Evolutionary conservation across 2,329 filamentous ascomycete genomes (phyloP), one percentile per base, ranked within the genome.

Genomic region (Cytospora chrysosperma): DNA sequence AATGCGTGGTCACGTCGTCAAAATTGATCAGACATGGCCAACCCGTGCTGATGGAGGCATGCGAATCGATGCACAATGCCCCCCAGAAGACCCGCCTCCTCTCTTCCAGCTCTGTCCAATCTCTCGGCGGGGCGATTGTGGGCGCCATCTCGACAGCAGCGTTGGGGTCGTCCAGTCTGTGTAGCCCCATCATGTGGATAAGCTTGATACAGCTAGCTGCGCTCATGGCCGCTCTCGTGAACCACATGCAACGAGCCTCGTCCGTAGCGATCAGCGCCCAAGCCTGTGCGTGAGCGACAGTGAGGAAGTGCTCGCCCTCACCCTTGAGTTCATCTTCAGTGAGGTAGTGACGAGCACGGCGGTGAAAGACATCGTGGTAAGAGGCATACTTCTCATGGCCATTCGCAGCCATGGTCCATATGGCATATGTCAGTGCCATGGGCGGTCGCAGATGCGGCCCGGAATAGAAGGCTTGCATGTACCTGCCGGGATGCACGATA

Each of bases 311-410:
- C 73, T 97, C 93, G 21, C 93, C 94, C 57, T 89, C 81, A 3
- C 90, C 91, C 76, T 88, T 92, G 86, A 97, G 89, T 77, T 97
- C 92, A 68, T 96, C 92, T 40, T 85, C 80, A 68, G 97, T 89
- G 0, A 89, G 82, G 72, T 97, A 97, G 68, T 93, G 93, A 32
- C 93, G 85, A 4, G 93, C 86, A 50, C 92, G 85, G 57, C 86
- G 83, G 72, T 97, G 97, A 70, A 97, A 93, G 55, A 93, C 83
- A 9, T 90, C 88, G 65, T 92, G 87, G 47, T 92, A 84, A 10
- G 79, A 78, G 9, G 83, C 80, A 71, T 96, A 96, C 71, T 92
- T 92, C 49, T 90, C 83, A 34, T 88, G 85, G 1, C 88, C 81
- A 17, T 86, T 84, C 6, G 92, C 87, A 10, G 91, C 91, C 69